Conservation (phyloP, 2,329 filamentous ascomycete genomes). For the Ilyonectria destructans region DNA sequence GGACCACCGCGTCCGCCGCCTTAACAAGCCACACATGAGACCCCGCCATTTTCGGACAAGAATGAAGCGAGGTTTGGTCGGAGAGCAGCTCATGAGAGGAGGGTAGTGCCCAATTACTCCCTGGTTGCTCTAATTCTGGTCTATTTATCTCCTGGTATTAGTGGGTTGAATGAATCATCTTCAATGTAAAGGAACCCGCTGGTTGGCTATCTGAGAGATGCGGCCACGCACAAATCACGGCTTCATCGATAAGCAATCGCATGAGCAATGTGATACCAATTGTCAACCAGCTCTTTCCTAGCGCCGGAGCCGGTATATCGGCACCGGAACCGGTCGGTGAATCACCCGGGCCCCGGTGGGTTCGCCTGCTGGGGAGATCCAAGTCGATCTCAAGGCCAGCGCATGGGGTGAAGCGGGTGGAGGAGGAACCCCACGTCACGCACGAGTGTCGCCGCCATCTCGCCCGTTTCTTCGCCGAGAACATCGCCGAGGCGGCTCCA, state of each 20-base stretch:
- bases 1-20: conserved; percentile 5
- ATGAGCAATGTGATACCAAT: not conserved
- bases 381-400: conserved; percentile 1
- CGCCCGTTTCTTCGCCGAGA: conserved; percentile 43
- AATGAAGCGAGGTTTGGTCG: conserved; percentile 4
- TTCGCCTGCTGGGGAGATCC: not conserved
- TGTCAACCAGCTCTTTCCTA: not conserved
- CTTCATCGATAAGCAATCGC: not conserved
- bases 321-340: not conserved
- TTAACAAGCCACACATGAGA: not conserved
- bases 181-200: too few relatives aligned
- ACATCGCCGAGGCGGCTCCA: conserved; percentile 44
- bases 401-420: conserved; percentile 15
- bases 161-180: too few relatives aligned
- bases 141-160: not conserved
- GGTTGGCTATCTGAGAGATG: not conserved
- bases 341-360: conserved; percentile 3
- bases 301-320: not conserved
- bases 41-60: conserved; percentile 1
- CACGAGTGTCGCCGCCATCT: conserved; percentile 18
- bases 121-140: not conserved
- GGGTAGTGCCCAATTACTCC: too few relatives aligned
- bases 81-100: not conserved
- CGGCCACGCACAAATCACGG: not conserved
- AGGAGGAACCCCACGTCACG: conserved; percentile 32